A percentile compares a stretch with the other conserved stretches of the same genome.
Evolutionary conservation across 495 filamentous ascomycete genomes (phyloP).

Genomic region (Durotheca rogersii): DNA sequence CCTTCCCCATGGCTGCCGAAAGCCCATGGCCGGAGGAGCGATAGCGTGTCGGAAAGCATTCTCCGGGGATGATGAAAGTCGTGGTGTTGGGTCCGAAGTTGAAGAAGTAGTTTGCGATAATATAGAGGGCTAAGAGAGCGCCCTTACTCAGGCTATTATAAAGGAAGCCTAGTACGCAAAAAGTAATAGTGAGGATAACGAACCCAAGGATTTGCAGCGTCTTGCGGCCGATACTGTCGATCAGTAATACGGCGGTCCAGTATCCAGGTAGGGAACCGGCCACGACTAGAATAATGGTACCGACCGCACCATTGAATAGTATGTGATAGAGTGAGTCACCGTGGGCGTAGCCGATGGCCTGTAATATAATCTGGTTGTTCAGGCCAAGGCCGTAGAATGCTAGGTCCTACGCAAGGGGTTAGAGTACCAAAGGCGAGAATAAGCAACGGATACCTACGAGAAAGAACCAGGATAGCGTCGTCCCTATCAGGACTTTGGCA

Average conservation of each 20-base stretch:
- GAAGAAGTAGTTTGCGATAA: conserved; percentile 75
- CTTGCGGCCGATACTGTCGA: conserved; percentile 76
- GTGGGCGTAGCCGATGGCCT: conserved; percentile 61
- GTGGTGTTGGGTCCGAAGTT: conserved; percentile 78
- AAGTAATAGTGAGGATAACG: conserved; percentile 67
- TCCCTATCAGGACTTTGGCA: conserved; percentile 72
- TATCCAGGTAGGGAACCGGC: conserved; percentile 80
- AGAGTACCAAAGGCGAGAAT: neutral
- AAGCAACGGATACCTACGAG: conserved; percentile 49
- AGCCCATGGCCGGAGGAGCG: conserved; percentile 82
- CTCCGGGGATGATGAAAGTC: conserved; percentile 87
- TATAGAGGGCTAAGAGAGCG: conserved; percentile 69
- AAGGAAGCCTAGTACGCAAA: conserved; percentile 70
- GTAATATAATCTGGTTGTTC: conserved; percentile 70
- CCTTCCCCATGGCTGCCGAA: conserved; percentile 77
- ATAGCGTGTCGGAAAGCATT: conserved; percentile 87
- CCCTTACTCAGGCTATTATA: conserved; percentile 55
- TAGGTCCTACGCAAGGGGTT: conserved; percentile 39
- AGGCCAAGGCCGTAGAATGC: conserved; percentile 80
- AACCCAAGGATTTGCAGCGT: conserved; percentile 79
- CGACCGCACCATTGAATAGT: conserved; percentile 69
- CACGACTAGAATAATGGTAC: conserved; percentile 72
- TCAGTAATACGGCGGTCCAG: conserved; percentile 68
- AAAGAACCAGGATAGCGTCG: conserved; percentile 80
- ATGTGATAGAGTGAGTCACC: conserved; percentile 64